Evolutionary conservation across 75 land plant genomes (phyloP), one percentile per base, ranked within the genome.

Genomic region (Chamaecyparis obtusa): DNA sequence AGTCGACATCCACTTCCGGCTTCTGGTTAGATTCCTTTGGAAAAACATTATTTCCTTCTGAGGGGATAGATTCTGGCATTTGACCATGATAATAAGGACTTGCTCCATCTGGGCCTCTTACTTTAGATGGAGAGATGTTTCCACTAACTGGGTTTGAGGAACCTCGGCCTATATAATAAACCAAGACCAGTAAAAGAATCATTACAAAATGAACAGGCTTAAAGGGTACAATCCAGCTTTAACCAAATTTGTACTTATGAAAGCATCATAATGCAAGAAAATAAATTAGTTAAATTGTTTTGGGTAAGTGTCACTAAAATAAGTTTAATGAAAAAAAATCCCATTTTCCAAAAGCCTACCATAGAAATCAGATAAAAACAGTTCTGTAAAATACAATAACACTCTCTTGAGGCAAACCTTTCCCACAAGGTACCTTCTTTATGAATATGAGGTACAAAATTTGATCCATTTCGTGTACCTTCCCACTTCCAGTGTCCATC

Each of bases 401-500:
- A 44, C 83, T 32, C 51, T 43, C 55, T 19, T 44, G 83, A 43
- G 46, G 51, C 0, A 46, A 11, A 41, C 46, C 83, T 81, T 81
- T 44, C 49, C 44, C 32, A 74, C 81, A 39, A 44, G 88, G 78
- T 81, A 36, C 93, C 93, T 76, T 90, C 90, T 16, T 80, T 88
- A 55, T 57, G 90, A 85, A 60, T 3, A 21, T 89, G 86, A 60
- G 90, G 19, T 84, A 87, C 43, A 49, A 86, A 19, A 81, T 46
- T 81, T 3, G 83, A 24, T 44, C 85, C 85, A 56, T 85, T 86
- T 49, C 88, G 89, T 60, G 89, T 32, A 7, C 71, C 90, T 86
- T 91, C 92, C 90, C 93, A 90, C 71, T 89, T 87, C 93, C 93
- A 91, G 64, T 87, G 89, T n/a, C 84, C 89, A 57, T 92, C 91